These are phyloP conservation scores for Deinandra increscens DNA, from an alignment of 129 eudicot species.

Conservation along the genomic window DNA sequence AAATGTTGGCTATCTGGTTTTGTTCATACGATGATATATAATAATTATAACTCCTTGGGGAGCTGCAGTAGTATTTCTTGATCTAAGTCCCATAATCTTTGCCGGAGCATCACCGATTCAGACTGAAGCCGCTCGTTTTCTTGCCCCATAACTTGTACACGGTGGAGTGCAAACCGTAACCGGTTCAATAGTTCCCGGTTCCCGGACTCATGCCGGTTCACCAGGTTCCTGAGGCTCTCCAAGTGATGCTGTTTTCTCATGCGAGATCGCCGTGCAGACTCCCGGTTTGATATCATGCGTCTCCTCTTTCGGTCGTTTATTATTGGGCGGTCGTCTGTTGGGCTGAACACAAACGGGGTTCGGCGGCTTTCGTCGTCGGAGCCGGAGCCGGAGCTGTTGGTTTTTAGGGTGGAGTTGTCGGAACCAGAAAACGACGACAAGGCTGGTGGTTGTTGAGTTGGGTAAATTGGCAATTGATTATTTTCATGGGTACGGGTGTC, in stretches of 20 bases:
- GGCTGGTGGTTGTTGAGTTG: conserved; percentile 48
- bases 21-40: no score
- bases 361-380: conserved; percentile 32
- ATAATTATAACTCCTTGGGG: conserved; percentile 46
- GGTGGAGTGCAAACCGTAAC: conserved; percentile 42
- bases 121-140: conserved; percentile 63
- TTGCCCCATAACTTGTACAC: conserved; percentile 38
- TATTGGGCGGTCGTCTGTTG: no score
- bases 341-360: conserved; percentile 10
- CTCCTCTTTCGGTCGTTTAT: conserved; percentile 72
- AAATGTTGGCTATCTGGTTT: no score
- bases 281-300: conserved; percentile 94
- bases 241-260: conserved; percentile 80
- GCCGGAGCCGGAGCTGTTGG: conserved; percentile 34
- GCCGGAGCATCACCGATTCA: conserved; percentile 55
- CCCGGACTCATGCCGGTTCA: conserved; percentile 49
- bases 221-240: conserved; percentile 67
- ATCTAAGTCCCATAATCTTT: conserved; percentile 57
- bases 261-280: conserved; percentile 86
- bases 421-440: conserved; percentile 54
- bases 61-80: conserved; percentile 60
- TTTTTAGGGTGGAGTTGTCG: conserved; percentile 34
- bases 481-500: conserved; percentile 40
- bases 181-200: conserved; percentile 72
- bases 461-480: conserved; percentile 29